phyloP scores from a whole-genome alignment of 1,139 yeast species.

The Hemisphaericaspora subhashii region DNA sequence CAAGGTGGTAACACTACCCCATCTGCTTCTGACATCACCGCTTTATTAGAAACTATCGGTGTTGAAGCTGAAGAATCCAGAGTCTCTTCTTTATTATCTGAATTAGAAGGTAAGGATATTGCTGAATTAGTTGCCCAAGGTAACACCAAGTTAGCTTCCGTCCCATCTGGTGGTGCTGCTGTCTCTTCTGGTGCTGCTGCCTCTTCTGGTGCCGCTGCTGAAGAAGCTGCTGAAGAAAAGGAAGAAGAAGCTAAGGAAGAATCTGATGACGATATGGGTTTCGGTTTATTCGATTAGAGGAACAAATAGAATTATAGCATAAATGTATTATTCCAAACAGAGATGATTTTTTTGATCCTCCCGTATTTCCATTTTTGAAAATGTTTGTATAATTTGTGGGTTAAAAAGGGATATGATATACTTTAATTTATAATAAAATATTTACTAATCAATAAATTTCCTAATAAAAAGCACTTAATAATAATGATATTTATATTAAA shows the following conservation, averaged over 20 bases:
- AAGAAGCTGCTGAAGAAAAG: slow-evolving; percentile 38
- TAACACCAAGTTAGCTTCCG: slow-evolving; percentile 78
- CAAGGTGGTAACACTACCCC: slow-evolving; percentile 84
- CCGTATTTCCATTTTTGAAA: not conserved
- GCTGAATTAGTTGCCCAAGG: slow-evolving; percentile 78
- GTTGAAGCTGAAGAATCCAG: slow-evolving; percentile 77
- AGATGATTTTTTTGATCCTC: not conserved
- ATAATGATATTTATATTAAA: not conserved
- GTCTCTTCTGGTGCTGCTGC: slow-evolving; percentile 54
- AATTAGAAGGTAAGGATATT: slow-evolving; percentile 76
- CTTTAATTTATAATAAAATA: not conserved
- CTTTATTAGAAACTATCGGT: slow-evolving; percentile 74
- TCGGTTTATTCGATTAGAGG: slow-evolving; percentile 83
- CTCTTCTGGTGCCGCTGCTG: slow-evolving; percentile 42
- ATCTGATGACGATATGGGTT: slow-evolving; percentile 80
- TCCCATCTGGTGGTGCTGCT: slow-evolving; percentile 84
- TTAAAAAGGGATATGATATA: not conserved
- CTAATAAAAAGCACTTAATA: slow-evolving; percentile 1
- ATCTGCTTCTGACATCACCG: slow-evolving; percentile 69
- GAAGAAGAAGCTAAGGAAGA: slow-evolving; percentile 31
- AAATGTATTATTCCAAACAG: not conserved
- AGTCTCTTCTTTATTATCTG: slow-evolving; percentile 62
- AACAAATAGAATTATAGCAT: not conserved
- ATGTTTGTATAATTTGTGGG: not conserved
- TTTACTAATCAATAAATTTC: slow-evolving; percentile 5